phyloP scores from a whole-genome alignment of 1,139 yeast species.

The Candida sanyaensis region DNA sequence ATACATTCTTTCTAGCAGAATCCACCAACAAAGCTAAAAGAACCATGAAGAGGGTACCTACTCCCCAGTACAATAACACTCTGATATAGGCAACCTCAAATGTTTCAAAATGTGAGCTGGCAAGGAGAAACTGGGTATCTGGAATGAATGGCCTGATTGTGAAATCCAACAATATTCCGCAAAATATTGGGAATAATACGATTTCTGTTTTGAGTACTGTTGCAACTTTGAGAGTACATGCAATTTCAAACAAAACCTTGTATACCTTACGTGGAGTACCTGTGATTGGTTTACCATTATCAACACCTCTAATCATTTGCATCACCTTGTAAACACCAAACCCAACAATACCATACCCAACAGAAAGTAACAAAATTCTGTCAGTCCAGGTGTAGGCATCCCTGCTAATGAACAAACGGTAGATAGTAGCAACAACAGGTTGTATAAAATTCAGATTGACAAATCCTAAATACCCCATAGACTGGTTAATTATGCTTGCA shows the following conservation, averaged over 20 bases:
- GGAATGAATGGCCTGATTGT: conserved; percentile 53
- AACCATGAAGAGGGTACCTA: conserved; percentile 87
- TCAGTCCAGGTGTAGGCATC: conserved; percentile 27
- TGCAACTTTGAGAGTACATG: conserved; percentile 68
- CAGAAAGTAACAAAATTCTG: conserved; percentile 29
- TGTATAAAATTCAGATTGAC: conserved; percentile 10
- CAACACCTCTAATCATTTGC: conserved; percentile 27
- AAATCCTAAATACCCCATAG: background rate
- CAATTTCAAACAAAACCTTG: conserved; percentile 53
- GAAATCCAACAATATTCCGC: conserved; percentile 78
- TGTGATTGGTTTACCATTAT: conserved; percentile 43
- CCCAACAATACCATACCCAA: conserved; percentile 43
- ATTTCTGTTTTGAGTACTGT: conserved; percentile 77
- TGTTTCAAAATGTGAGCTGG: conserved; percentile 25
- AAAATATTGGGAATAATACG: conserved; percentile 79
- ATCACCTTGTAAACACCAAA: conserved; percentile 32
- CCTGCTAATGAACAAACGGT: conserved; percentile 20
- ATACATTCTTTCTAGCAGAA: conserved; percentile 69
- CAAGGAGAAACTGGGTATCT: conserved; percentile 22
- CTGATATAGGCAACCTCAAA: conserved; percentile 25
- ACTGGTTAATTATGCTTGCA: background rate
- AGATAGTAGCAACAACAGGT: conserved; percentile 22
- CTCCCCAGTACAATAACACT: conserved; percentile 57
- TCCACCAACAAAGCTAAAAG: conserved; percentile 84
- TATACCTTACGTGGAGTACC: conserved; percentile 54